Evolutionary conservation across 23 red algal genomes (phyloP), one percentile per base, ranked within the genome.

Genomic region (Gracilaria domingensis): DNA sequence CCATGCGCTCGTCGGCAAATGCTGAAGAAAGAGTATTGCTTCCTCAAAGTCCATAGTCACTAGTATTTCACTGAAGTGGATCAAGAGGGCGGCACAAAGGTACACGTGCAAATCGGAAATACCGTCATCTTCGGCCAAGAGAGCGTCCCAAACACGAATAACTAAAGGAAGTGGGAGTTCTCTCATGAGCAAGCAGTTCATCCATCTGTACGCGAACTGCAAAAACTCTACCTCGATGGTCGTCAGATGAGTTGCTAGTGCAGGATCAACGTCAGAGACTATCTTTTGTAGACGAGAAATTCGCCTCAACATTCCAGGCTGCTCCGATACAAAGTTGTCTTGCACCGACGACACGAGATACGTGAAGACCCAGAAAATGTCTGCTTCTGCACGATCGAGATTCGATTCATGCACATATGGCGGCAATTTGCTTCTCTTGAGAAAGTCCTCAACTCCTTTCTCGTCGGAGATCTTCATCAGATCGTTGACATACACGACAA

Each of bases 151-250:
- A 40, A 99, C 49, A 59, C 87, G 80, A 20, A 99, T 58, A 64
- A 96, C 58, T 13, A 96, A 42, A 61, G 75, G 84, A 71, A 99
- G 87, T 2, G 94, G 93, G 20, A 99, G 86, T 66, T 99, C 97
- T 38, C 97, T 75, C 91, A 99, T 95, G 16, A 99, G 78, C 49
- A 99, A 74, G 42, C 94, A 96, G 29, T 96, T 96, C 59, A 99
- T 90, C 97, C 94, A 99, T 51, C 97, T 75, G 54, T 88, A 99
- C 8, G 94, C 78, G 73, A 96, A 99, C 81, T 96, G 94, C 57
- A 99, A 90, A 67, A 92, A 90, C 79, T 94, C 87, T 8, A 92
- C 40, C 28, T 79, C 89, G 13, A 91, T 58, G 11, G n/a, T 37
- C n/a, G 24, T 26, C 20, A 99, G 78, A 61, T 99, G 94, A 26